Percentiles rank a stretch among this genome's conserved stretches.
Conservation (phyloP, 345 rosid genomes). For the Linum tenue region DNA sequence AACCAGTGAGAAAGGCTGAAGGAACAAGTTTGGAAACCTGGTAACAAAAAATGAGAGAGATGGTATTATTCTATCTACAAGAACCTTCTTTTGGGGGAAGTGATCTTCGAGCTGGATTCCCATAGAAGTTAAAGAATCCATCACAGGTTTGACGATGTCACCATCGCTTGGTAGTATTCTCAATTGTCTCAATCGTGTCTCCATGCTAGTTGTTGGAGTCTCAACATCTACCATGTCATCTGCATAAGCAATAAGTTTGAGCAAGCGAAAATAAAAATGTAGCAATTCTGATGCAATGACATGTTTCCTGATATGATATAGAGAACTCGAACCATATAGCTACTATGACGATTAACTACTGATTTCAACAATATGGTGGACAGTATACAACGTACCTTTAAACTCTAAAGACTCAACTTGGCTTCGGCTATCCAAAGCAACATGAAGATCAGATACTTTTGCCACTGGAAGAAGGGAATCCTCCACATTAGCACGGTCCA, state of each 20-base stretch:
- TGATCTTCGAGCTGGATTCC: constrained; percentile 53
- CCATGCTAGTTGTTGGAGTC: constrained; percentile 42
- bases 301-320: not conserved
- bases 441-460: constrained; percentile 37
- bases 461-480: constrained; percentile 70
- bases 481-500: constrained; percentile 87
- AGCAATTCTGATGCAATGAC: not conserved
- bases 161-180: constrained; percentile 42
- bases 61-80: not conserved
- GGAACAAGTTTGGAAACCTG: not conserved
- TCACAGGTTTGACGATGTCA: constrained; percentile 21
- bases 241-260: constrained; percentile 8
- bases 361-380: not conserved
- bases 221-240: constrained; percentile 31
- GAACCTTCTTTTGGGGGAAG: constrained; percentile 68
- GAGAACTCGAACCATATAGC: not conserved
- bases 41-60: not conserved
- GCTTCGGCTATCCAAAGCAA: constrained; percentile 29
- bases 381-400: constrained; percentile 33
- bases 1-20: not conserved
- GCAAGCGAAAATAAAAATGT: not conserved
- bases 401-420: constrained; percentile 26
- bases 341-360: not conserved
- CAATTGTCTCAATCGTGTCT: constrained; percentile 50
- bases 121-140: constrained; percentile 27